phyloP scores from a whole-genome alignment of 345 rosid species.

The Salix suchowensis region DNA sequence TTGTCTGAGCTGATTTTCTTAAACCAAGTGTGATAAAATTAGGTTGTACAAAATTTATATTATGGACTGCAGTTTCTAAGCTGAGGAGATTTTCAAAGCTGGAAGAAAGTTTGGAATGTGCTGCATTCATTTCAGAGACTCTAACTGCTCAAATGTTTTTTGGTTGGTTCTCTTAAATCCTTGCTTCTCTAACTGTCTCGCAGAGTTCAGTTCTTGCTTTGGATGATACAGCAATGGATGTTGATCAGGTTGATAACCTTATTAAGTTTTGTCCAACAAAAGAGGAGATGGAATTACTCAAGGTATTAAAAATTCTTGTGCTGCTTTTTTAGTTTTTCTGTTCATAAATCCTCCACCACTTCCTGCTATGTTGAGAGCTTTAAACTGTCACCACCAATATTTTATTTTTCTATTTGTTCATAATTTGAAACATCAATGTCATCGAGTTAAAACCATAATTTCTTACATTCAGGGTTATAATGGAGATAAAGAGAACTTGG shows the following conservation, averaged over 20 bases:
- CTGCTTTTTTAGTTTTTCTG: background rate
- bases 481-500: constrained; percentile 62
- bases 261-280: constrained; percentile 83
- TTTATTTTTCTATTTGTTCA: background rate
- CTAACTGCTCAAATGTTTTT: constrained; percentile 1
- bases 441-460: background rate
- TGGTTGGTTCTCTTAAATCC: constrained; percentile 10
- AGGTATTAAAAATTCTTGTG: constrained; percentile 33
- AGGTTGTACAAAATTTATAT: background rate
- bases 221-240: constrained; percentile 70
- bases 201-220: constrained; percentile 73
- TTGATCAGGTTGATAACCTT: constrained; percentile 79
- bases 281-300: constrained; percentile 71
- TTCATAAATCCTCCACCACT: background rate
- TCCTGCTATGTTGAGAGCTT: background rate
- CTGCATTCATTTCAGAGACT: background rate
- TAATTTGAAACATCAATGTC: background rate
- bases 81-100: background rate
- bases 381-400: background rate
- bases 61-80: background rate
- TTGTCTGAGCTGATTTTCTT: constrained; percentile 14
- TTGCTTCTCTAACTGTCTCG: constrained; percentile 20
- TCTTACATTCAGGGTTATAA: constrained; percentile 44
- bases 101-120: background rate
- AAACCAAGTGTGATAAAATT: background rate